Conservation (phyloP, 176 grass and related monocot species). For the Ananas comosus region DNA sequence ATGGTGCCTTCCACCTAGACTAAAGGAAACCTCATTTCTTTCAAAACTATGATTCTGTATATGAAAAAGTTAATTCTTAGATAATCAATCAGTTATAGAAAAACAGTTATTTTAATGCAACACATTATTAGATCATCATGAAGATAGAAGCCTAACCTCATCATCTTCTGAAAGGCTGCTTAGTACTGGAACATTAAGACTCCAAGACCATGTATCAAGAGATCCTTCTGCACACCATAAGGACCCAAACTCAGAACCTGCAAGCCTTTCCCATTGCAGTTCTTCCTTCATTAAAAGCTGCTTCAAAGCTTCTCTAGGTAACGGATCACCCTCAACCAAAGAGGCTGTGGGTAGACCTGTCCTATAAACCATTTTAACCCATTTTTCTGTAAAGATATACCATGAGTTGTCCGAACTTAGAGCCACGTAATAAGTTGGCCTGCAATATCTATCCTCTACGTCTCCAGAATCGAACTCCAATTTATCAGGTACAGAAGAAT, state of each 20-base stretch:
- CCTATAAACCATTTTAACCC: constrained; percentile 77
- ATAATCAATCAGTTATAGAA: background rate
- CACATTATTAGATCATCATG: no score
- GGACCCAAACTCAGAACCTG: constrained; percentile 81
- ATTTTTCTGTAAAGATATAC: constrained; percentile 98
- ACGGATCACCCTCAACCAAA: constrained; percentile 53
- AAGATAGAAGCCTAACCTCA: constrained; percentile 31
- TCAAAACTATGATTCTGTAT: no score
- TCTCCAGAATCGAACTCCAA: constrained; percentile 29
- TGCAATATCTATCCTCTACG: constrained; percentile 14
- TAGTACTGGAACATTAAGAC: constrained; percentile 88
- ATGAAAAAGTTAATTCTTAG: no score
- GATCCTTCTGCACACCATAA: constrained; percentile 88
- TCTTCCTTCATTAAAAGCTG: constrained; percentile 67
- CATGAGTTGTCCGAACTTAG: constrained; percentile 98
- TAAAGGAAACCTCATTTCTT: no score
- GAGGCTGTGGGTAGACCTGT: constrained; percentile 58
- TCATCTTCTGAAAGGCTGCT: constrained; percentile 87
- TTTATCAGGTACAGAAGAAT: constrained; percentile 30
- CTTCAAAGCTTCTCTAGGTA: constrained; percentile 70
- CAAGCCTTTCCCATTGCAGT: constrained; percentile 71
- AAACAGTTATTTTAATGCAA: no score
- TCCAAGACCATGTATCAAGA: constrained; percentile 98
- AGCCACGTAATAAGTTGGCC: constrained; percentile 65
- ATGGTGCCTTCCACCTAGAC: no score